Evolutionary conservation across 192 early-diverging fungal species (phyloP), one percentile per base, ranked within the genome.

Genomic region (Glomus cerebriforme): DNA sequence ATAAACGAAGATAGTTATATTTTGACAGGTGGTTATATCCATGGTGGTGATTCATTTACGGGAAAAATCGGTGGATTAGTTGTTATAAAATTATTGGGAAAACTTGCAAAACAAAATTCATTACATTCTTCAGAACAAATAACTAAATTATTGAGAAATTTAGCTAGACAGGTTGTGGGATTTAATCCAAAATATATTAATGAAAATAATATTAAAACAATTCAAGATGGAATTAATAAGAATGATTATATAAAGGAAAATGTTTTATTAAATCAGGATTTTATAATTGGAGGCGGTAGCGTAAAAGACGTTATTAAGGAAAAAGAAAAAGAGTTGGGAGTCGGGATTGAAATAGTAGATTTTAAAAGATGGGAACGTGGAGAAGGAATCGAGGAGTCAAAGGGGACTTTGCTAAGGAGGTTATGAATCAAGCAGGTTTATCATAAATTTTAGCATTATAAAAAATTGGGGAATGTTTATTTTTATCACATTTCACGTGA

Each of bases 131-230:
- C 2, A 79, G 79, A n/a, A 77, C 86, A 69, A 81, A 79, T 74
- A 81, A 81, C 79, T 34, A 91, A 87, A 77, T 81, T 94, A 4
- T 90, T 92, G 0, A 83, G 87, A 63, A 90, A 94, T 59, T 80
- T 98, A 24, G 94, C 96, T 1, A 94, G 96, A 75, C 95, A 97
- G 79, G 87, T 97, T 22, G 94, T 95, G 68, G 95, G 95, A 13
- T 96, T 92, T 62, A 88, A 84, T 32, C 95, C 96, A 6, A 80
- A 82, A 29, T 88, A 83, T 27, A 81, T 89, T 12, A 79, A 87
- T 37, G 86, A 91, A 70, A 85, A 86, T 72, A 77, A 81, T 39
- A 72, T 75, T 75, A 80, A 81, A 54, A 80, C 78, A 31, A 73
- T 82, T 31, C n/a, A 88, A 59, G 79, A 84, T 60, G 77, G 89